A percentile compares a stretch with the other conserved stretches of the same genome.
Conservation (phyloP, 2,329 filamentous ascomycete genomes). For the Emericellopsis cladophorae region DNA sequence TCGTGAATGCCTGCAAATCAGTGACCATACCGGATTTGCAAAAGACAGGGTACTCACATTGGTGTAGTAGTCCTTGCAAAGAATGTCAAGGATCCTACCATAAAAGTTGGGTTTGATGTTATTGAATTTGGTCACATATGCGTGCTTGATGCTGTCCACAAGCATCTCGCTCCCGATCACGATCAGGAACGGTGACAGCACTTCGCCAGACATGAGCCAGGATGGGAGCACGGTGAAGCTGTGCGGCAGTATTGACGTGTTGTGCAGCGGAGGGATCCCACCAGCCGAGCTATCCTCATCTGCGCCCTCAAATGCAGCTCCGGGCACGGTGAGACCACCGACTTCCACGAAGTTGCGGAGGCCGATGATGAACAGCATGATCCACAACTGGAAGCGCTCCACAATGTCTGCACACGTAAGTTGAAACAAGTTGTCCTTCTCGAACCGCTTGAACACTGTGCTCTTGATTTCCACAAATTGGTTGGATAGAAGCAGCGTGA, state of each 20-base stretch:
- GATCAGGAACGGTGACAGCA: constrained; percentile 83
- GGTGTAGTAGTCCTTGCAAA: constrained; percentile 96
- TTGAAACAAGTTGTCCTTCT: constrained; percentile 96
- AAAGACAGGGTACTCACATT: constrained; percentile 44
- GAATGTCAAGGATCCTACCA: constrained; percentile 75
- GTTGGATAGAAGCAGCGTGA: constrained; percentile 88
- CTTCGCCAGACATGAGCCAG: constrained; percentile 66
- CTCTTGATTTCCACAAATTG: constrained; percentile 99
- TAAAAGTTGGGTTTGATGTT: constrained; percentile 89
- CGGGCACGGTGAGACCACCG: constrained; percentile 60
- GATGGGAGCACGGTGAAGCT: constrained; percentile 84
- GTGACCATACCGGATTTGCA: constrained; percentile 2
- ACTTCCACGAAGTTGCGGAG: constrained; percentile 95
- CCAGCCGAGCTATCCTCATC: constrained; percentile 25
- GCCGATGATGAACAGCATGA: constrained; percentile 93
- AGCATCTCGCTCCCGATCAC: constrained; percentile 94
- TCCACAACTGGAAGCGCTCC: constrained; percentile 92
- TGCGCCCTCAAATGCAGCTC: constrained; percentile 31
- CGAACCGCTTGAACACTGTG: constrained; percentile 96
- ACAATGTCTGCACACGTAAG: constrained; percentile 94
- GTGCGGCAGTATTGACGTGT: constrained; percentile 68
- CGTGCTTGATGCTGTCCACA: constrained; percentile 94
- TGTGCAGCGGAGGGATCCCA: constrained; percentile 45
- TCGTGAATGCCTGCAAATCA: constrained; percentile 60
- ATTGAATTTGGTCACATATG: constrained; percentile 98